Base-by-base conservation (phyloP, 2,329 filamentous ascomycete genomes). In the Cryphonectria nitschkei region DNA sequence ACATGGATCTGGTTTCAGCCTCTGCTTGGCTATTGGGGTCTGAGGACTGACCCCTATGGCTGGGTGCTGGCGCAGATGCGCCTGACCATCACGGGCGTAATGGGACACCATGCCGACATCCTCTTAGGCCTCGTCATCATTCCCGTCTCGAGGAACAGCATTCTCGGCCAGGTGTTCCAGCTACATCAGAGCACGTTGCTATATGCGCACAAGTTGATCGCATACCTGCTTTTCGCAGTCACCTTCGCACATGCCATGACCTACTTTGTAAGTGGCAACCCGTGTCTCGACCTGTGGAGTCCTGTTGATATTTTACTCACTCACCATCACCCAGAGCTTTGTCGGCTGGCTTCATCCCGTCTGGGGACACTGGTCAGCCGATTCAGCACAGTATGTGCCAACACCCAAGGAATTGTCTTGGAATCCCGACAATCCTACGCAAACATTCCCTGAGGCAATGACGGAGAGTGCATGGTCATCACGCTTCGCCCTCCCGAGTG, bases 101-200 rank as follows among this genome's bases (percentile, higher is more conserved):
- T 72, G 1, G 72, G 72, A 1, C 73, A 74, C 50, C 73, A 73
- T 13, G 72, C 72, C 32, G 73, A 74, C 41, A 69, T 74, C 3
- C 56, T 74, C 1, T 63, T 74, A 0, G 73, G 73, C 2, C 58
- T 74, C 0, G 56, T 73, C n/a, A 58, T 74, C 1, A 73, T 74
- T 8, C 73, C 73, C 0, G 67, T 74, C 4, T 71, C 70, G 0
- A 67, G 73, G 39, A 73, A 74, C 29, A 73, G 68, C 26, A 26
- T 74, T 16, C 58, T 74, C n/a, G 72, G 67, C 2, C 68, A 63
- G 8, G 72, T 62, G 1, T 73, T 74, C 8, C 52, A 61, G 1
- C 46, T 74, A 1, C 73, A 74, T 43, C 67, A 74, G n/a, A 74
- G 69, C 50, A 71, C 73, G 4, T 50, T 74, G 26, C 11, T 74